Percentiles rank a stretch among this genome's conserved stretches.
phyloP scores from a whole-genome alignment of 2,329 filamentous ascomycete species.

The Epichloe gansuensis region DNA sequence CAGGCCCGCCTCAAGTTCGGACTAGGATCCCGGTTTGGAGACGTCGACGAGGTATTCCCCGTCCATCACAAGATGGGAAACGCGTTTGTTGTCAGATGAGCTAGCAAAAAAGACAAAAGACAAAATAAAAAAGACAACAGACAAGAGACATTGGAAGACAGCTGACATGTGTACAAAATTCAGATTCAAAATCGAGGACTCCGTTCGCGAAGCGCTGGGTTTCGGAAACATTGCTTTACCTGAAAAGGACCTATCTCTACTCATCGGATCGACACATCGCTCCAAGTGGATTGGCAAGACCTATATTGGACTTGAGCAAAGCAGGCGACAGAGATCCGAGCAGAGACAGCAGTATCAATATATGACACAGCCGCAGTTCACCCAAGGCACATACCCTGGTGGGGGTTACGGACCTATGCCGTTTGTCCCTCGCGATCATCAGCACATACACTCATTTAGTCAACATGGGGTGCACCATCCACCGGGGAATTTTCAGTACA shows the following conservation, averaged over 20 bases:
- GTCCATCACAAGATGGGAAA: slow-evolving; percentile 1
- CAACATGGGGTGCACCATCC: background rate
- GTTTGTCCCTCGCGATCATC: background rate
- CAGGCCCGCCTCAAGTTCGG: slow-evolving; percentile 18
- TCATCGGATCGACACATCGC: slow-evolving; percentile 15
- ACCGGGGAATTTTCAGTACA: background rate
- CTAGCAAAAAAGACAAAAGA: background rate
- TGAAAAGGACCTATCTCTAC: slow-evolving; percentile 15
- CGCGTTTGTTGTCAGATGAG: slow-evolving; percentile 19
- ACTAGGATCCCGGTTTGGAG: slow-evolving; percentile 16
- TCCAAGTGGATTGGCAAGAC: slow-evolving; percentile 20
- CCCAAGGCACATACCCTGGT: background rate
- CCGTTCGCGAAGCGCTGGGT: slow-evolving; percentile 15
- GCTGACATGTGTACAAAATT: background rate
- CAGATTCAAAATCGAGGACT: slow-evolving; percentile 17
- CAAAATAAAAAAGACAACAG: background rate
- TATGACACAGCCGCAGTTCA: background rate
- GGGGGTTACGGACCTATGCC: background rate
- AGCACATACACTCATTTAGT: background rate
- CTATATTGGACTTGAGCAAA: background rate
- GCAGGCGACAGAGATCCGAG: slow-evolving; percentile 1
- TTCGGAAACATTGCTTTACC: slow-evolving; percentile 12
- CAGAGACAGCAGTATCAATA: background rate
- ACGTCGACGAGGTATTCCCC: slow-evolving; percentile 17
- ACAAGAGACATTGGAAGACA: background rate